Conservation (phyloP, 345 rosid species). For the Geranium rotundifolium region DNA sequence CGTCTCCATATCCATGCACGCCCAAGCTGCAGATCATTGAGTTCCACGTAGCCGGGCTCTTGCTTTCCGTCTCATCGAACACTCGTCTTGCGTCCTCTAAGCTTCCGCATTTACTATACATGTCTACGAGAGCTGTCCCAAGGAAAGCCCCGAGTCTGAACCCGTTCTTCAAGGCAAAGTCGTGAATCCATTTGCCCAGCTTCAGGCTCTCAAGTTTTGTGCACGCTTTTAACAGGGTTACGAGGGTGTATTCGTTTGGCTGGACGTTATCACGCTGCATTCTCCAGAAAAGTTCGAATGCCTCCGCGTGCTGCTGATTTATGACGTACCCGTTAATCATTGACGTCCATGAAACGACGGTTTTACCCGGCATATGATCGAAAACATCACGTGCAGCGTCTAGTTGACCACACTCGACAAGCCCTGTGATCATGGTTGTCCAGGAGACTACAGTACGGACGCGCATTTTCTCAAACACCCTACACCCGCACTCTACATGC, state of each 20-base stretch:
- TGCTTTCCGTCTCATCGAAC: conserved; percentile 35
- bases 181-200: conserved; percentile 57
- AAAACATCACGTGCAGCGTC: conserved; percentile 40
- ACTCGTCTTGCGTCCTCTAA: conserved; percentile 48
- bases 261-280: conserved; percentile 43
- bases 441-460: conserved; percentile 47
- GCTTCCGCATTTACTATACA: conserved; percentile 52
- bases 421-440: conserved; percentile 64
- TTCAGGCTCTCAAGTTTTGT: conserved; percentile 44
- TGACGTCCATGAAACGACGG: conserved; percentile 66
- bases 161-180: conserved; percentile 40
- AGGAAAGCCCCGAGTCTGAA: conserved; percentile 42
- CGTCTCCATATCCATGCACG: conserved; percentile 59
- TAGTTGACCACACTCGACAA: conserved; percentile 32
- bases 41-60: conserved; percentile 65
- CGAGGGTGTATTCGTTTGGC: conserved; percentile 61
- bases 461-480: conserved; percentile 46
- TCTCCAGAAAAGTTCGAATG: conserved; percentile 40
- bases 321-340: conserved; percentile 54
- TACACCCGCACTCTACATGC: conserved; percentile 27
- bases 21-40: conserved; percentile 76
- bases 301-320: conserved; percentile 37
- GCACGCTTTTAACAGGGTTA: conserved; percentile 46
- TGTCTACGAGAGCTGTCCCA: conserved; percentile 60
- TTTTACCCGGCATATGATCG: conserved; percentile 41